A percentile compares a stretch with the other conserved stretches of the same genome.
These are phyloP conservation scores for Hemileccinum rubropunctum DNA, from an alignment of 768 basidiomycete genomes.

Conservation along the genomic window DNA sequence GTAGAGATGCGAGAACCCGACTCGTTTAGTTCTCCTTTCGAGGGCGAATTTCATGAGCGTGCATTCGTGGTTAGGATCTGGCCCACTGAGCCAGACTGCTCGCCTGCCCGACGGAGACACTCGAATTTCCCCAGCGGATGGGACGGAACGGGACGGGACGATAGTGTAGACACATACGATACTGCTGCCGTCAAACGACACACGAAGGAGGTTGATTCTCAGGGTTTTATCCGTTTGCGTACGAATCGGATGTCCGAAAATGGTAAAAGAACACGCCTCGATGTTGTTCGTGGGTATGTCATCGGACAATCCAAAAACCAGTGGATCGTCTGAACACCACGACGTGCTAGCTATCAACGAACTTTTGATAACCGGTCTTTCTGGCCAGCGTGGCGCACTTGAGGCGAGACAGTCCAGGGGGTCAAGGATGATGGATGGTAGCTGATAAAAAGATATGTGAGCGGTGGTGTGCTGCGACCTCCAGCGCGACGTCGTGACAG, in stretches of 20 bases:
- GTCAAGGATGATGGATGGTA: constrained; percentile 14
- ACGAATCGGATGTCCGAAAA: constrained; percentile 9
- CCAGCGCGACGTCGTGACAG: background rate
- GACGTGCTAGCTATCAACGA: constrained; percentile 11
- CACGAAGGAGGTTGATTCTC: constrained; percentile 4
- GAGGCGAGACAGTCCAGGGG: background rate
- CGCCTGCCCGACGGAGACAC: constrained; percentile 19
- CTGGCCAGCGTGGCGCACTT: constrained; percentile 15
- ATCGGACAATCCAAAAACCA: constrained; percentile 14
- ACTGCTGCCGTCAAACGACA: constrained; percentile 14
- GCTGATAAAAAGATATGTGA: constrained; percentile 11
- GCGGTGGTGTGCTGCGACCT: constrained; percentile 1
- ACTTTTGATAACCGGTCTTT: background rate
- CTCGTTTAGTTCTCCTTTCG: constrained; percentile 7
- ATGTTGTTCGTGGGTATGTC: constrained; percentile 4
- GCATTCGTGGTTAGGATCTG: constrained; percentile 34
- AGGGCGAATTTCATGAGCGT: constrained; percentile 52
- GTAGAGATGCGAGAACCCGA: constrained; percentile 16
- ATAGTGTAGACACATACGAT: background rate
- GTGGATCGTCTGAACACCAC: constrained; percentile 10
- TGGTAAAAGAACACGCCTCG: constrained; percentile 9
- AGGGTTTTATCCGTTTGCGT: background rate
- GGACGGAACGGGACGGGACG: constrained; percentile 11
- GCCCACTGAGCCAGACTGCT: constrained; percentile 17
- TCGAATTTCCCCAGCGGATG: constrained; percentile 13